Evolutionary conservation across 805 yeast species (phyloP), one percentile per base, ranked within the genome.

Genomic region (Starmerella davenportii): DNA sequence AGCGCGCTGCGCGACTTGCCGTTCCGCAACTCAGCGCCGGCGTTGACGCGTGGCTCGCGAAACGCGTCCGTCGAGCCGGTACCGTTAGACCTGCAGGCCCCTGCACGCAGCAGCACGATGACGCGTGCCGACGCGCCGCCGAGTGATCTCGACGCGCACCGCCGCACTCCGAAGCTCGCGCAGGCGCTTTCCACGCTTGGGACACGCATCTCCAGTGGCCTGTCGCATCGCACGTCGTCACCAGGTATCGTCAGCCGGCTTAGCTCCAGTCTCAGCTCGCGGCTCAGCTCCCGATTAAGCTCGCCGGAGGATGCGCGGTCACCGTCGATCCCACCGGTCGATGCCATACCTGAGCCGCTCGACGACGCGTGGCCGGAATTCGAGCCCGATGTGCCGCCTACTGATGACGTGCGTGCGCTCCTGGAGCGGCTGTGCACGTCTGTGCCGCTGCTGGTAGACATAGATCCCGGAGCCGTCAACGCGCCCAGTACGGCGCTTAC

Each of bases 331-430:
- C 36, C 30, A 17, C 38, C 27, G 16, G 25, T 25, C 15, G 40
- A 37, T 14, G 38, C 16, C 5, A 25, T 37, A 4, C 34, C 27
- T 14, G 38, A 25, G n/a, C 21, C 23, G 7, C 14, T 32, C 5
- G 46, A 41, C 24, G 44, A 43, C 24, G 31, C 38, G 31, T 45
- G 44, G 44, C 39, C 40, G 7, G 39, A 28, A 14, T 45, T 38
- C 23, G 15, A 7, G 4, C 48, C 48, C 2, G 40, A 46, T 5
- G 20, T 44, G 3, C 33, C n/a, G 14, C 47, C 48, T 7, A 7
- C 37, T 7, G 9, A 16, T 1, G 24, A 11, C 9, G 48, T 43
- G 4, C 18, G 20, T 4, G 37, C 34, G 17, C 40, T 40, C 29
- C 17, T 45, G 17, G 29, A 27, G 19, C 16, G 8, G 5, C 32